These are phyloP conservation scores for Sistotremastrum niveocremeum DNA, from an alignment of 768 basidiomycete genomes.

Conservation along the genomic window DNA sequence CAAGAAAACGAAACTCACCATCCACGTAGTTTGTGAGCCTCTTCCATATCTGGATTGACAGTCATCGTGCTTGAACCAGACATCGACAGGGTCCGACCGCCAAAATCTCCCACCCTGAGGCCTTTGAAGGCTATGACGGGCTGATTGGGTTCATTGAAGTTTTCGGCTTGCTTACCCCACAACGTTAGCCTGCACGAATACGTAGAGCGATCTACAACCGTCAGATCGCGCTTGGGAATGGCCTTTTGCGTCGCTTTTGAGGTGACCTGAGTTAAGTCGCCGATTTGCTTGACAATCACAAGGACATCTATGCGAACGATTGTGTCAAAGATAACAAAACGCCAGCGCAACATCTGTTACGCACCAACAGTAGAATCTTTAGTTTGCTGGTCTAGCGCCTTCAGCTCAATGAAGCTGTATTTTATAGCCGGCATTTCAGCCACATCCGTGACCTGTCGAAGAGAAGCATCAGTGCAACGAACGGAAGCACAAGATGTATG, in stretches of 20 bases:
- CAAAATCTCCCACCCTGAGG: conserved; percentile 86
- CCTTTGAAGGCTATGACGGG: conserved; percentile 90
- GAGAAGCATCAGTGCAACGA: neutral
- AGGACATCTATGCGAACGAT: conserved; percentile 54
- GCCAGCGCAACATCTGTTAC: conserved; percentile 8
- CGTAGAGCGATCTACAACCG: conserved; percentile 71
- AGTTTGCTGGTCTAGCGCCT: conserved; percentile 41
- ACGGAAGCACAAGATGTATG: neutral
- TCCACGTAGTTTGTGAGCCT: conserved; percentile 73
- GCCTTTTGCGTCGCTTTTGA: conserved; percentile 62
- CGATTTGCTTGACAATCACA: conserved; percentile 69
- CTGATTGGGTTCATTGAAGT: conserved; percentile 40
- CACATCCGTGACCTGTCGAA: conserved; percentile 61
- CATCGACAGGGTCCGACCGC: conserved; percentile 82
- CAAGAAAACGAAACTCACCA: conserved; percentile 35
- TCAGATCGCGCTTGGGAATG: conserved; percentile 82
- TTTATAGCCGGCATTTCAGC: conserved; percentile 66
- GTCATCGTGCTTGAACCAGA: conserved; percentile 66
- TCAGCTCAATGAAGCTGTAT: conserved; percentile 67
- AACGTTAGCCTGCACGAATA: conserved; percentile 75
- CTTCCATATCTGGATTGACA: conserved; percentile 85
- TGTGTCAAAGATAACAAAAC: neutral
- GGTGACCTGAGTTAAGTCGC: conserved; percentile 53
- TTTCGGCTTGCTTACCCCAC: conserved; percentile 93
- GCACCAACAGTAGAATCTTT: conserved; percentile 80